These are phyloP conservation scores for Stellera chamaejasme DNA, from an alignment of 345 rosid genomes.

Conservation along the genomic window DNA sequence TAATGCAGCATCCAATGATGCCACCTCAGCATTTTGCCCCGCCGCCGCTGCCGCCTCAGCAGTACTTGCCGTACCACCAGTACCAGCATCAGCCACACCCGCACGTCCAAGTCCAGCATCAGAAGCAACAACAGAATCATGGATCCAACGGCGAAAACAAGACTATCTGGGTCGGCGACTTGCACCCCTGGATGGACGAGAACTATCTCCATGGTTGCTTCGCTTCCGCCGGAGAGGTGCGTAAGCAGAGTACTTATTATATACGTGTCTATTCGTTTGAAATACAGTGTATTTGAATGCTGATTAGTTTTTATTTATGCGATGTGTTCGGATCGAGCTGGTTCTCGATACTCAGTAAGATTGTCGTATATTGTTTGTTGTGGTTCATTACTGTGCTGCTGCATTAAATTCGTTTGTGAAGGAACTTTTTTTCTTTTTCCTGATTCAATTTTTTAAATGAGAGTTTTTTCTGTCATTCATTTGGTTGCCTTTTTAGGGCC, in stretches of 20 bases:
- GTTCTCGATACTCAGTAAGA: background rate
- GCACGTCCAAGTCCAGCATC: conserved; percentile 21
- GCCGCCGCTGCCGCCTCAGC: conserved; percentile 40
- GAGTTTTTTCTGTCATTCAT: too few relatives aligned
- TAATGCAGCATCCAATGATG: conserved; percentile 76
- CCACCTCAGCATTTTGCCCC: conserved; percentile 44
- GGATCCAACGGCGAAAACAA: conserved; percentile 52
- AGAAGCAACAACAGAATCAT: conserved; percentile 24
- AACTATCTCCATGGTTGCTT: conserved; percentile 61
- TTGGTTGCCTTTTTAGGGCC: too few relatives aligned
- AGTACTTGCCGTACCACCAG: conserved; percentile 39
- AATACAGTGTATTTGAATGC: background rate
- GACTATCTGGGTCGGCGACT: conserved; percentile 86
- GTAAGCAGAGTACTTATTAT: background rate
- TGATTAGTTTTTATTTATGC: too few relatives aligned
- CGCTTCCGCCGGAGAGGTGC: conserved; percentile 65
- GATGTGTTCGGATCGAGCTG: background rate
- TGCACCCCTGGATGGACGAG: conserved; percentile 94
- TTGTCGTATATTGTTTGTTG: background rate
- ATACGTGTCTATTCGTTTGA: background rate
- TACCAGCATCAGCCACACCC: conserved; percentile 22
- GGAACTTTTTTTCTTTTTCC: too few relatives aligned
- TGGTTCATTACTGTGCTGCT: too few relatives aligned
- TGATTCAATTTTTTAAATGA: too few relatives aligned
- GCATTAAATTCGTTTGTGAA: too few relatives aligned